phyloP scores from a whole-genome alignment of 352 stramenopile genomes.

The Globisporangium apiculatum region DNA sequence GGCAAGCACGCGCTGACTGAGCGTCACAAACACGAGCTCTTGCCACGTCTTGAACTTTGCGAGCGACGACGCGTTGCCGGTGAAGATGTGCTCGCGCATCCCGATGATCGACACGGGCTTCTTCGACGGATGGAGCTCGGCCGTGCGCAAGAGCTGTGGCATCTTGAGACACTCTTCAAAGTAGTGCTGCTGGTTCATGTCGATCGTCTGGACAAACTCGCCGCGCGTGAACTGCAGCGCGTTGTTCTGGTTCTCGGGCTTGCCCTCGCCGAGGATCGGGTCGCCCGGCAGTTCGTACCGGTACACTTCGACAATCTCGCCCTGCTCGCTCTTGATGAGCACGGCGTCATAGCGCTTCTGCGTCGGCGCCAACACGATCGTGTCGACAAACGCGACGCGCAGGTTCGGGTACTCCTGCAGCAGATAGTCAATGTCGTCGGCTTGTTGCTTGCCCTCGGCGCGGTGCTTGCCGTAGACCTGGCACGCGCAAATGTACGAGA shows the following conservation, averaged over 20 bases:
- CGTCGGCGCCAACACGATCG: constrained; percentile 24
- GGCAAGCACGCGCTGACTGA: constrained; percentile 73
- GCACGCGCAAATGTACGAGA: constrained; percentile 82
- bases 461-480: constrained; percentile 82
- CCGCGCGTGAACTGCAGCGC: constrained; percentile 70
- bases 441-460: constrained; percentile 51
- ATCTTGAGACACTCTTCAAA: constrained; percentile 86
- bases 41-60: constrained; percentile 86
- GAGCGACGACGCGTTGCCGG: constrained; percentile 72
- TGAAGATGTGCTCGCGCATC: constrained; percentile 87
- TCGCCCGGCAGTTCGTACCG: constrained; percentile 76
- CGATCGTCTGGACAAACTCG: constrained; percentile 84
- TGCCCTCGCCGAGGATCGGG: constrained; percentile 75
- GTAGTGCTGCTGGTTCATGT: constrained; percentile 88
- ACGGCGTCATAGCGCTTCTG: constrained; percentile 60
- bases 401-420: constrained; percentile 76
- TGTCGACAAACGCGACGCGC: constrained; percentile 82
- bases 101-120: constrained; percentile 78
- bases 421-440: constrained; percentile 79
- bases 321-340: constrained; percentile 71
- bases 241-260: constrained; percentile 86
- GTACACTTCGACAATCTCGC: constrained; percentile 76
- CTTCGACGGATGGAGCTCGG: constrained; percentile 56
- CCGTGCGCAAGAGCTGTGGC: constrained; percentile 67
- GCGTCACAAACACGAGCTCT: constrained; percentile 79